Evolutionary conservation across 2,329 filamentous ascomycete species (phyloP).

Genomic region (Claviceps quebecensis): DNA sequence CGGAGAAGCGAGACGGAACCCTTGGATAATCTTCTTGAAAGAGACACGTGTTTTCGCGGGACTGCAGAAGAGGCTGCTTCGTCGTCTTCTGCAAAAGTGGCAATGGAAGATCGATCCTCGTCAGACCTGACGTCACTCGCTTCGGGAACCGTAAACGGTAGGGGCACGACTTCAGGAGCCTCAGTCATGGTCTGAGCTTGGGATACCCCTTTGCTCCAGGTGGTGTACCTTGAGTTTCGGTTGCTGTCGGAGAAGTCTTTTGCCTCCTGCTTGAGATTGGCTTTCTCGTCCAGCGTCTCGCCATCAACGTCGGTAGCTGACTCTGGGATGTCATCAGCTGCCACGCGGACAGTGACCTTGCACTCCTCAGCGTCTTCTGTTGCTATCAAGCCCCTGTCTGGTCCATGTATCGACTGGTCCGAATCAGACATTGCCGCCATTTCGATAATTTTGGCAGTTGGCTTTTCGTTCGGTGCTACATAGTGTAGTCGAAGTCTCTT

Average conservation of each 20-base stretch:
- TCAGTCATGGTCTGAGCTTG: conserved; percentile 17
- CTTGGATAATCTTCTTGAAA: conserved; percentile 35
- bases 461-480: conserved; percentile 20
- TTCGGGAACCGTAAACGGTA: conserved; percentile 49
- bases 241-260: conserved; percentile 7
- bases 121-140: conserved; percentile 26
- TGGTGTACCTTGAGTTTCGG: conserved; percentile 11
- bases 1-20: conserved; percentile 31
- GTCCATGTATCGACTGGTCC: conserved; percentile 14
- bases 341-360: conserved; percentile 39
- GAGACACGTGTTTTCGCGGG: conserved; percentile 18
- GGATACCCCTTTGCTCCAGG: conserved; percentile 7
- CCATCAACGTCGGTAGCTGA: conserved; percentile 13
- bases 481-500: conserved; percentile 24
- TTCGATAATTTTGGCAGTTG: conserved; percentile 37
- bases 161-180: conserved; percentile 40
- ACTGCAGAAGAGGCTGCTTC: conserved; percentile 18
- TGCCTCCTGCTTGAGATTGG: conserved; percentile 9
- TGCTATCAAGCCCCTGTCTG: conserved; percentile 25
- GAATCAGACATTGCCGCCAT: conserved; percentile 33
- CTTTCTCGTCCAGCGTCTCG: conserved; percentile 18
- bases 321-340: conserved; percentile 30
- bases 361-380: conserved; percentile 27
- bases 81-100: conserved; percentile 52
- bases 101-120: conserved; percentile 49